Conservation (phyloP, 257 asterid species). For the Ocimum tenuiflorum region DNA sequence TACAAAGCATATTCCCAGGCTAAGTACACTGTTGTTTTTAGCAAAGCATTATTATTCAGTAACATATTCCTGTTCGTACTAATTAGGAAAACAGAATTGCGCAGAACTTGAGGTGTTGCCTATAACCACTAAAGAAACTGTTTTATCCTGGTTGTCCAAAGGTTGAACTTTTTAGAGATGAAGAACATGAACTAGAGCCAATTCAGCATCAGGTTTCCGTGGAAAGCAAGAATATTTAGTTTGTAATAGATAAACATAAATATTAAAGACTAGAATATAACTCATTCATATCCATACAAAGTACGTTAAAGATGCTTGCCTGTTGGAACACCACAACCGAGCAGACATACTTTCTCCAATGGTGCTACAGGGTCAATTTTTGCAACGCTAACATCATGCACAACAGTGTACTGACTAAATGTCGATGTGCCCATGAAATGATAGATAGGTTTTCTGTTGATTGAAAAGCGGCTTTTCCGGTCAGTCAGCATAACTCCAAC, state of each 20-base stretch:
- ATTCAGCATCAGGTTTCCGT: neutral
- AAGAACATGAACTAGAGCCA: neutral
- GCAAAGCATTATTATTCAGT: neutral
- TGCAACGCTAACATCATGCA: constrained; percentile 91
- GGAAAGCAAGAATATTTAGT: neutral
- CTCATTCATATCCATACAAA: neutral
- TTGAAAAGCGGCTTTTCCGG: constrained; percentile 78
- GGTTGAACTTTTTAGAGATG: neutral
- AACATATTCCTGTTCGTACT: neutral
- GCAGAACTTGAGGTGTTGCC: no score
- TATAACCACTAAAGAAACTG: no score
- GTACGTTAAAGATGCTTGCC: constrained; percentile 37
- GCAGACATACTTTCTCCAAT: constrained; percentile 85
- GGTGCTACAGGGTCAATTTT: constrained; percentile 84
- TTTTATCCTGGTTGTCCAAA: neutral
- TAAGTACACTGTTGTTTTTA: neutral
- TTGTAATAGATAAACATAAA: neutral
- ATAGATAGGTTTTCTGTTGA: constrained; percentile 74
- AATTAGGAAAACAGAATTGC: neutral
- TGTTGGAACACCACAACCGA: constrained; percentile 98
- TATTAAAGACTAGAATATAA: neutral
- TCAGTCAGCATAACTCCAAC: constrained; percentile 95
- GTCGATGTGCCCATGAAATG: constrained; percentile 99
- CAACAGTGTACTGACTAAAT: constrained; percentile 92
- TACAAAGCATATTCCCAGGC: no score